These are phyloP conservation scores for Pleoardoris graminearum DNA, from an alignment of 2,329 filamentous ascomycete genomes.

Conservation along the genomic window DNA sequence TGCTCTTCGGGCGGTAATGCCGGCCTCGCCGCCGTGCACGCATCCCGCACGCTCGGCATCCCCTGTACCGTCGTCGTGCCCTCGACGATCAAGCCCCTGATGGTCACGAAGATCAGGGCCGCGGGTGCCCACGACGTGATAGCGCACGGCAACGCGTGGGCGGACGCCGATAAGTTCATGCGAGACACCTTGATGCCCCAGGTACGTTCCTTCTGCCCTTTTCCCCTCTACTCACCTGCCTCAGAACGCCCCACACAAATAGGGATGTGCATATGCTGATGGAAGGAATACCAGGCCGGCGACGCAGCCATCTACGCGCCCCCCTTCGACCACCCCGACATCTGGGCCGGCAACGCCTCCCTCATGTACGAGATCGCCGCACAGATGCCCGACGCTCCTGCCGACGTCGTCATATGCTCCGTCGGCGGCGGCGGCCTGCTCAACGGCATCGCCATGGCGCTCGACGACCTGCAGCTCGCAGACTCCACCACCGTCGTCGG, in stretches of 20 bases:
- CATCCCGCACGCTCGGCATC: constrained; percentile 65
- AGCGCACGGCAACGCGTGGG: constrained; percentile 68
- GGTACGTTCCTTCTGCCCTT: constrained; percentile 17
- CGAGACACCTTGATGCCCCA: constrained; percentile 58
- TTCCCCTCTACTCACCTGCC: not conserved
- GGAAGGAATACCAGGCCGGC: constrained; percentile 45
- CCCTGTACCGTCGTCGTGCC: constrained; percentile 79
- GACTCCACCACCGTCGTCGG: constrained; percentile 61
- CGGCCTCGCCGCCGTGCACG: constrained; percentile 77
- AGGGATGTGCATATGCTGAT: too few species aligned
- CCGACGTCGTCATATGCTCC: constrained; percentile 74
- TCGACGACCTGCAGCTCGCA: constrained; percentile 53
- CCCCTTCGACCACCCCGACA: constrained; percentile 69
- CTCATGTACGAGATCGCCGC: constrained; percentile 58
- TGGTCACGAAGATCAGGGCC: constrained; percentile 70
- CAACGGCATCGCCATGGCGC: constrained; percentile 72
- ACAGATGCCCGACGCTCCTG: constrained; percentile 50
- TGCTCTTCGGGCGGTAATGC: constrained; percentile 82
- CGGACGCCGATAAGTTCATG: constrained; percentile 70
- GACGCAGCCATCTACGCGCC: constrained; percentile 62
- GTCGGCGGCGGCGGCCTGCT: constrained; percentile 82
- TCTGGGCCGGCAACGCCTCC: constrained; percentile 68
- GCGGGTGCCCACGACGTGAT: constrained; percentile 70
- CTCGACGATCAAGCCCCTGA: constrained; percentile 64
- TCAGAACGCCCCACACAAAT: too few species aligned